Conservation (phyloP, 2,329 filamentous ascomycete species). For the Hyphodiscus sp. region DNA sequence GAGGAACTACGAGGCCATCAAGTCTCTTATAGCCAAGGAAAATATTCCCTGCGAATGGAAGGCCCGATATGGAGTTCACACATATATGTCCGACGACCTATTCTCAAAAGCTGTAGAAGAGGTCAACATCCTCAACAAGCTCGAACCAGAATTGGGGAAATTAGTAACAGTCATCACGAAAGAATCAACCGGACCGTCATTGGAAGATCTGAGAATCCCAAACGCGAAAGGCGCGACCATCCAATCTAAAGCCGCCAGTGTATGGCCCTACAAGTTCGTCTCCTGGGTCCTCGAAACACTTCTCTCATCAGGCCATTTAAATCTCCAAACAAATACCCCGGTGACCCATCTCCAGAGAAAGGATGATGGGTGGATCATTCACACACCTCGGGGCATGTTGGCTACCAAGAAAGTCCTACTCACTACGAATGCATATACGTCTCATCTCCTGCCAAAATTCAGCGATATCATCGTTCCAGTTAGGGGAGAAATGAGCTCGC, state of each 20-base stretch:
- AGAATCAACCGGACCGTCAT: conserved; percentile 27
- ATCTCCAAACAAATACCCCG: conserved; percentile 69
- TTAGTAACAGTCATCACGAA: conserved; percentile 30
- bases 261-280: conserved; percentile 85
- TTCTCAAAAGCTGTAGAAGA: conserved; percentile 47
- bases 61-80: conserved; percentile 55
- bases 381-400: conserved; percentile 65
- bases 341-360: conserved; percentile 43
- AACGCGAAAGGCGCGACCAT: conserved; percentile 56
- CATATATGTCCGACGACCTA: conserved; percentile 47
- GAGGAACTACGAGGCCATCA: conserved; percentile 56
- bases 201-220: conserved; percentile 49
- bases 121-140: conserved; percentile 43
- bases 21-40: conserved; percentile 48
- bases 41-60: conserved; percentile 65
- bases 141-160: conserved; percentile 51
- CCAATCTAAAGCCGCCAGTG: conserved; percentile 56
- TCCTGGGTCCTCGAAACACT: conserved; percentile 56
- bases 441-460: conserved; percentile 63
- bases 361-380: conserved; percentile 47
- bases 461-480: conserved; percentile 69
- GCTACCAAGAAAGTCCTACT: conserved; percentile 60
- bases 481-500: conserved; percentile 64
- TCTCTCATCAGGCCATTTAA: conserved; percentile 40
- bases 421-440: conserved; percentile 80